Conservation (phyloP, 305 asterid species). For the Fraxinus xanthoxyloides region DNA sequence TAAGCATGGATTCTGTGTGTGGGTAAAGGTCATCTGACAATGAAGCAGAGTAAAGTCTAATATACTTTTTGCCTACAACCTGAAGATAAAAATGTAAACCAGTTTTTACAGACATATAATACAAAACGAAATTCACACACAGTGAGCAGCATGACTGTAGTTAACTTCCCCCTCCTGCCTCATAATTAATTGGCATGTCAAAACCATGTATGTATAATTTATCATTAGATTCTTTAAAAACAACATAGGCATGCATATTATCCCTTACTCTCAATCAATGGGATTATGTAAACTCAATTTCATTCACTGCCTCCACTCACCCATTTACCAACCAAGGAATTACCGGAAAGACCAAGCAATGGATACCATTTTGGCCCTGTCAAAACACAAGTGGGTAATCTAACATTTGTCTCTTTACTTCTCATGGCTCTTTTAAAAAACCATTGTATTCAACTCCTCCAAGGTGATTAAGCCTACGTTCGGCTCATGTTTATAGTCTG, state of each 20-base stretch:
- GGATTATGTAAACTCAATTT: not conserved
- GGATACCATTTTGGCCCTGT: not conserved
- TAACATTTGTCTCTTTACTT: not conserved
- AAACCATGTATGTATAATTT: not conserved
- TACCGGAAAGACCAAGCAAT: not conserved
- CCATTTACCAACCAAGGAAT: not conserved
- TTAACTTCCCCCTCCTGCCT: not conserved
- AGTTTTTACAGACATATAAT: not conserved
- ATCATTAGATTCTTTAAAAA: not conserved
- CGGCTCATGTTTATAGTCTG: not conserved
- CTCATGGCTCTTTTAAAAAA: not conserved
- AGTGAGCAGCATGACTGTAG: not conserved
- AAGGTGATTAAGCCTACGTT: not conserved
- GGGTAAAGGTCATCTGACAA: conserved; percentile 40
- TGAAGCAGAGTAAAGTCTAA: conserved; percentile 30
- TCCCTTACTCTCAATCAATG: not conserved
- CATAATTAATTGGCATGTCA: not conserved
- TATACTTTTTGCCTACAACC: conserved; percentile 48
- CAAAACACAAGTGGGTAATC: not conserved
- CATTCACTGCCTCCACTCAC: not conserved
- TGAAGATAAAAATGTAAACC: conserved; percentile 18
- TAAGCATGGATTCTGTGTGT: conserved; percentile 60
- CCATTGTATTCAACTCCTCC: not conserved
- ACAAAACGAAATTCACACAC: not conserved
- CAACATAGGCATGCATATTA: not conserved